These are phyloP conservation scores for Neoboletus magnificus DNA, from an alignment of 768 basidiomycete species.

Conservation along the genomic window DNA sequence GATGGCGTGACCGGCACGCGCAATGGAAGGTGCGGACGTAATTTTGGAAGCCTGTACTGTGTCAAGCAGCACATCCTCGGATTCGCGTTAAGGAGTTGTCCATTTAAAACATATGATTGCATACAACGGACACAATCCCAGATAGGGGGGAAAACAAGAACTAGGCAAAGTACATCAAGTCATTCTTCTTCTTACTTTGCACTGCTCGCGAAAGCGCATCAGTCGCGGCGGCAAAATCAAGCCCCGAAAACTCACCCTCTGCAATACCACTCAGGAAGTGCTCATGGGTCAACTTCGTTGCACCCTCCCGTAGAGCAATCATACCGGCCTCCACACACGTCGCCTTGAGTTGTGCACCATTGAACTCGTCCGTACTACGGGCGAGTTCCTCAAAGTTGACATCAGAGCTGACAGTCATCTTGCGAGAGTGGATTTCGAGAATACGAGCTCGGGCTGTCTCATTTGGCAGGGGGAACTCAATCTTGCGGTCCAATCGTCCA, in stretches of 20 bases:
- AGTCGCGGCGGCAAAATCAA: slow-evolving; percentile 12
- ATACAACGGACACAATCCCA: slow-evolving; percentile 1
- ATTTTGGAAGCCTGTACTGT: neutral
- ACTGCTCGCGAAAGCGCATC: slow-evolving; percentile 49
- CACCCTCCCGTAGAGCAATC: slow-evolving; percentile 95
- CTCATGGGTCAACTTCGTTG: slow-evolving; percentile 84
- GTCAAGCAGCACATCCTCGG: neutral
- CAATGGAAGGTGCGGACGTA: too few species aligned
- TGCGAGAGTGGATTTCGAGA: slow-evolving; percentile 94
- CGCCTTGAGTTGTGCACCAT: slow-evolving; percentile 94
- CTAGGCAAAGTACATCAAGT: slow-evolving; percentile 92
- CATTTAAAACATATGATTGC: slow-evolving; percentile 5
- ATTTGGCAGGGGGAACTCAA: slow-evolving; percentile 96
- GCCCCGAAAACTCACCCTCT: slow-evolving; percentile 54
- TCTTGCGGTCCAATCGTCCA: slow-evolving; percentile 95
- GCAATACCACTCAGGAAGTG: slow-evolving; percentile 93
- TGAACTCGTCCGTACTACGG: slow-evolving; percentile 96
- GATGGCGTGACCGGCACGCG: neutral
- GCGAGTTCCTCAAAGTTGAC: slow-evolving; percentile 98
- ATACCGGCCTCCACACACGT: slow-evolving; percentile 99
- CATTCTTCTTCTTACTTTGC: slow-evolving; percentile 99
- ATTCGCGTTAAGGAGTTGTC: neutral
- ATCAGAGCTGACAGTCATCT: slow-evolving; percentile 83
- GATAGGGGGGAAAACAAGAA: neutral
- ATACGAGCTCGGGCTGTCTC: slow-evolving; percentile 96